A percentile compares a stretch with the other conserved stretches of the same genome.
Evolutionary conservation across 768 basidiomycete species (phyloP).

Genomic region (Mycena rebaudengoi): DNA sequence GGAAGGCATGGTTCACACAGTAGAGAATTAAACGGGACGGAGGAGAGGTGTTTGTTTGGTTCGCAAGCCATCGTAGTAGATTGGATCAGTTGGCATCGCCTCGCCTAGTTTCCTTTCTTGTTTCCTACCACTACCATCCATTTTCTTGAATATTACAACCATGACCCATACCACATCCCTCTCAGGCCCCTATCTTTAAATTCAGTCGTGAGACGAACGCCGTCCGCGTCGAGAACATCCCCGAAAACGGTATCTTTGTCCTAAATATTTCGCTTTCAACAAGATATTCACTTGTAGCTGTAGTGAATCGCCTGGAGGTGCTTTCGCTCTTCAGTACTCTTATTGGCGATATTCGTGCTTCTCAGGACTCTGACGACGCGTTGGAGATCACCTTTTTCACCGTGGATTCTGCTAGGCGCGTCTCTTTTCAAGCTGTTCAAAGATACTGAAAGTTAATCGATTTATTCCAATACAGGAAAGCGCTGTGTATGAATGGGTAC

Average conservation of each 20-base stretch:
- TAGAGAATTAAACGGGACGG: no score
- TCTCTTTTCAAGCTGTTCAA: constrained; percentile 9
- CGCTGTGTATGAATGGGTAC: constrained; percentile 73
- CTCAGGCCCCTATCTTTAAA: constrained; percentile 39
- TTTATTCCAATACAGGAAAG: constrained; percentile 54
- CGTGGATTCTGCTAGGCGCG: constrained; percentile 63
- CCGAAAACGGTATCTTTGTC: constrained; percentile 43
- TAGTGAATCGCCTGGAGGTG: constrained; percentile 55
- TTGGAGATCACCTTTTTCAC: constrained; percentile 64
- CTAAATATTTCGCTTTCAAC: neutral
- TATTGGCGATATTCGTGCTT: constrained; percentile 63
- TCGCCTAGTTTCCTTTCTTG: constrained; percentile 28
- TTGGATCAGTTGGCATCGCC: no score
- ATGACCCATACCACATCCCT: constrained; percentile 28
- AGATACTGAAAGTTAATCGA: no score
- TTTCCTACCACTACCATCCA: constrained; percentile 25
- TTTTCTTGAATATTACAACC: constrained; percentile 26
- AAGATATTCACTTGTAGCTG: constrained; percentile 5
- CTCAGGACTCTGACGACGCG: constrained; percentile 49
- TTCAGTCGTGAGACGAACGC: constrained; percentile 50
- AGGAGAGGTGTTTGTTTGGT: no score
- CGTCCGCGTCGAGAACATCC: constrained; percentile 60
- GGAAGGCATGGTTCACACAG: no score
- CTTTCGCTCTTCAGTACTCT: constrained; percentile 64
- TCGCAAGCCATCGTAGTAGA: no score